Evolutionary conservation across 306 rosid genomes (phyloP).

Genomic region (Medicago arabica): DNA sequence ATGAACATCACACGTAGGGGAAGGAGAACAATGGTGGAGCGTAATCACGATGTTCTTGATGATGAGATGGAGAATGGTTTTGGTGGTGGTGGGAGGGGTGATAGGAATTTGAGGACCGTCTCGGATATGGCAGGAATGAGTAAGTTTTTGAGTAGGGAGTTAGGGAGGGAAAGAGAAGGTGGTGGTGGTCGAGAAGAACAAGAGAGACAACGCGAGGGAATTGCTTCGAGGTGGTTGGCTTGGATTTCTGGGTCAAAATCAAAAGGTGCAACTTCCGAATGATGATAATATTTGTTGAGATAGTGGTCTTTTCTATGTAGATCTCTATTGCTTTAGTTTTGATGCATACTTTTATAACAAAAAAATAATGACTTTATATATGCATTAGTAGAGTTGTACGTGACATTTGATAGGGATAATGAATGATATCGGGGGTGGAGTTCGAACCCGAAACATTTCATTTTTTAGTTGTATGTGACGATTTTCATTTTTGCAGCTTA

Average conservation of each 20-base stretch:
- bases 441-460: too few relatives aligned
- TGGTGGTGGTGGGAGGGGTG: constrained; percentile 39
- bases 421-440: too few relatives aligned
- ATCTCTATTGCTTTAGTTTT: not conserved
- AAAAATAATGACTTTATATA: not conserved
- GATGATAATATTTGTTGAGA: not conserved
- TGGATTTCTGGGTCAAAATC: constrained; percentile 9
- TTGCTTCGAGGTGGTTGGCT: constrained; percentile 52
- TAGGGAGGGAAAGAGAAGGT: constrained; percentile 2
- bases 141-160: constrained; percentile 27
- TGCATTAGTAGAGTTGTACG: not conserved
- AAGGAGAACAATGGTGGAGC: not conserved
- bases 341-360: not conserved
- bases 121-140: constrained; percentile 67
- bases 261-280: not conserved
- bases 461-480: not conserved
- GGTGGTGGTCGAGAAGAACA: constrained; percentile 31
- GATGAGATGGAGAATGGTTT: constrained; percentile 11
- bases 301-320: not conserved
- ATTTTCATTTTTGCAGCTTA: not conserved
- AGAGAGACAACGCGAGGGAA: constrained; percentile 41
- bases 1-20: not conserved
- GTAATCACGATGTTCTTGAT: not conserved
- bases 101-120: constrained; percentile 51
- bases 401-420: too few relatives aligned